These are phyloP conservation scores for Effrenium voratum DNA, from an alignment of 73 alveolate species.

Conservation along the genomic window DNA sequence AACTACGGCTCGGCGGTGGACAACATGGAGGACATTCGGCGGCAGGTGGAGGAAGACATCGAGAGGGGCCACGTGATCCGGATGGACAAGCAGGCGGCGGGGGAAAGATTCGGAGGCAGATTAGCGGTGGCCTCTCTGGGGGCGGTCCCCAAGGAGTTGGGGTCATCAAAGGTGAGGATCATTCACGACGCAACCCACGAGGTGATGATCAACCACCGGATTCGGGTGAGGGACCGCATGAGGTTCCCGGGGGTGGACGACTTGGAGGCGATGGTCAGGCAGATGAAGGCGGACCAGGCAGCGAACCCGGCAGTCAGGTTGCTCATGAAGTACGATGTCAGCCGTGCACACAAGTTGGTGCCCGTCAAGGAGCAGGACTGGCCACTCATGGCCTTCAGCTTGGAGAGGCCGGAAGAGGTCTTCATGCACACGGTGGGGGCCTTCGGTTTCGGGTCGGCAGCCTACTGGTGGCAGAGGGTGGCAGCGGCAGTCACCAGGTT, in stretches of 20 bases:
- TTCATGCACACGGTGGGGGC: conserved; percentile 5
- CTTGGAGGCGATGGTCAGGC: background rate
- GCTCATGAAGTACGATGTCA: background rate
- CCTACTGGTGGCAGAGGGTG: background rate
- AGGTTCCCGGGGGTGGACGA: conserved; percentile 7
- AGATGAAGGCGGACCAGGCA: background rate
- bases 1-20: background rate
- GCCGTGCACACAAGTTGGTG: background rate
- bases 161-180: background rate
- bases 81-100: background rate
- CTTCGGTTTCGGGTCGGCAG: background rate
- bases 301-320: background rate
- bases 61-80: background rate
- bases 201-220: background rate
- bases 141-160: background rate
- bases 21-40: background rate
- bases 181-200: background rate
- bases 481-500: background rate
- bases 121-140: background rate
- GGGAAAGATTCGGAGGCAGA: background rate
- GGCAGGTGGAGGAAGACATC: conserved; percentile 10
- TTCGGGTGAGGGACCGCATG: background rate
- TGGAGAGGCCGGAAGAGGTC: background rate
- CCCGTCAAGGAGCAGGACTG: background rate
- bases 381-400: background rate